Conservation (phyloP, 345 rosid genomes). For the Conringia planisiliqua region DNA sequence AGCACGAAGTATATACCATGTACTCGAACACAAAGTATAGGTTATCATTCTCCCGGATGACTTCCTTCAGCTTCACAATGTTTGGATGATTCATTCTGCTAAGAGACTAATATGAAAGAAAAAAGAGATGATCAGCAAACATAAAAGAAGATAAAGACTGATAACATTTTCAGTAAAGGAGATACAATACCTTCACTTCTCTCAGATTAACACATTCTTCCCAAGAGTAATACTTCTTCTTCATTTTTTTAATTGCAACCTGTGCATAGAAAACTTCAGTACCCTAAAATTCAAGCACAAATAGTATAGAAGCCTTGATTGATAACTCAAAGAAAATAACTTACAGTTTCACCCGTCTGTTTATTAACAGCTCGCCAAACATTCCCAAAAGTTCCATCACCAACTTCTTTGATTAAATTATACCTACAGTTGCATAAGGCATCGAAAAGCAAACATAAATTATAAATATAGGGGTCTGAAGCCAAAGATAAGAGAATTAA, state of each 20-base stretch:
- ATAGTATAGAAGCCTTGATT: not conserved
- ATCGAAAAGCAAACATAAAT: not conserved
- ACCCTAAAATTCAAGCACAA: not conserved
- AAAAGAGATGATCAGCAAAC: not conserved
- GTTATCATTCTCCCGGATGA: constrained; percentile 83
- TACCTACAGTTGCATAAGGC: constrained; percentile 46
- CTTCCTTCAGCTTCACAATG: constrained; percentile 96
- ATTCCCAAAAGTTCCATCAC: constrained; percentile 95
- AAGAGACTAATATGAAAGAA: constrained; percentile 56
- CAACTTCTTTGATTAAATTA: constrained; percentile 83
- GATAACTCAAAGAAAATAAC: constrained; percentile 21
- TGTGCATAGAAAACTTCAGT: constrained; percentile 27
- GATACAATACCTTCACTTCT: constrained; percentile 80
- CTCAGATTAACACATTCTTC: constrained; percentile 89
- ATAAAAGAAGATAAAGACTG: not conserved
- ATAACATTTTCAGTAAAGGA: not conserved
- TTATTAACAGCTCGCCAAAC: constrained; percentile 85
- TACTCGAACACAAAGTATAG: constrained; percentile 89
- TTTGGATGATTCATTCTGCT: constrained; percentile 88
- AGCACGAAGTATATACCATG: constrained; percentile 55
- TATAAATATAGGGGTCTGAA: not conserved
- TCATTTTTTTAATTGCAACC: constrained; percentile 98
- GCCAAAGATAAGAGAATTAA: not conserved
- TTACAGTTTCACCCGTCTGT: constrained; percentile 86
- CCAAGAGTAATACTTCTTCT: constrained; percentile 92